Base-by-base conservation (phyloP, 331 rosid genomes). In the Erythrophleum ivorense region DNA sequence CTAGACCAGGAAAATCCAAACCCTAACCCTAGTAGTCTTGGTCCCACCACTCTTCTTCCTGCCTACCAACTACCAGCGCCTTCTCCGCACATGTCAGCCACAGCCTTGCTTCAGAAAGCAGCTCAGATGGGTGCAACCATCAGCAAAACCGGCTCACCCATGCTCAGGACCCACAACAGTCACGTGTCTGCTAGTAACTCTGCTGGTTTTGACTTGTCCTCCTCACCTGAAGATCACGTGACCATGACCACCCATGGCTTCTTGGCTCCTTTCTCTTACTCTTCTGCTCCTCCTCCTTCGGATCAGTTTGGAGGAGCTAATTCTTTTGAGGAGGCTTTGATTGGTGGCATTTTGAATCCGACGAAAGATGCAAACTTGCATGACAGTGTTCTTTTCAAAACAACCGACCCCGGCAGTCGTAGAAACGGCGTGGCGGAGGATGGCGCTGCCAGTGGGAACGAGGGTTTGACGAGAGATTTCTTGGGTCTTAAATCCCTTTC, bases 41-140 rank as follows among this genome's bases (percentile, higher is more conserved):
- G 45, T n/a, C 70, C 70, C 68, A 62, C 68, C n/a, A 62, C 67
- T 63, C 41, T 63, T 63, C 70, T 63, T 63, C 53, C 53, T 0
- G 91, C 48, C 86, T 89, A 24, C 80, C 85, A 15, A 85, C 89
- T 77, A 75, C 86, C 50, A 62, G 76, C 85, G 0, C 53, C 87
- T 15, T 87, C 91, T 31, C 81, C 95, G 3, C 94, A 91, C 88
- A 89, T 95, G 94, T 93, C 98, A 77, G 98, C 98, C 84, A 93
- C 98, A 46, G 98, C 98, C 50, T 80, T 95, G 91, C 92, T 95
- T 6, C 98, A 95, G 89, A 93, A 93, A 84, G 98, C 98, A 77
- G 93, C 98, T 33, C 93, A 91, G 83, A 90, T 95, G 91, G 98
- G 98, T 66, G 87, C 98, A 64, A 88, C 97, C 48, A 88, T 89